Evolutionary conservation across 2,329 filamentous ascomycete species (phyloP), one percentile per base, ranked within the genome.

Genomic region (Stagonosporopsis cucurbitacearum): DNA sequence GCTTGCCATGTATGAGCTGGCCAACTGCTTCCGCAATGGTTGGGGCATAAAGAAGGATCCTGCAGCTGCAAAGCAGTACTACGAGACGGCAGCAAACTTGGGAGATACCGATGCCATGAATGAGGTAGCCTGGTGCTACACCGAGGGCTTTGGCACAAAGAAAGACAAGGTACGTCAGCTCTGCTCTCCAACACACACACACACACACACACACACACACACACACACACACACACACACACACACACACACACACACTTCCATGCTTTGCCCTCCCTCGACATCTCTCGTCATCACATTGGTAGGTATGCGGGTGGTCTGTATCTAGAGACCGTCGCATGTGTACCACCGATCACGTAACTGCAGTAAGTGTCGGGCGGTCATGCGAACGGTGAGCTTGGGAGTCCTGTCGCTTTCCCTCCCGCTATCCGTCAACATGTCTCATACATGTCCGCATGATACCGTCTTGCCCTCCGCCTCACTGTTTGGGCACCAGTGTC

Each of bases 41-140:
- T 98, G 94, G 94, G 95, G 95, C 44, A 89, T 96, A 45, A 83
- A 86, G 60, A 90, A 90, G 72, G 95, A 99, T 75, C 85, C 92
- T 32, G 83, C 91, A 48, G 95, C 95, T 42, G 95, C 95, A 45
- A 82, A 83, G 66, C 82, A 96, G 83, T 99, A 98, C 77, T 99
- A 98, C 77, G 94, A 98, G 79, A 97, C 94, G 9, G 95, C 95
- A 25, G 95, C 95, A 58, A 98, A 99, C 75, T 80, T 99, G 64
- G 95, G 95, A 58, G 95, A 99, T 76, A 91, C 91, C 40, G 95
- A 99, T 79, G 95, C 93, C 54, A 96, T 98, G 93, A 96, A 97
- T 73, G 94, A 98, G 77, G 89, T 89, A 50, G 95, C 88, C 32
- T 96, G 92, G 92, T 99, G 95, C 80, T 98, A 95, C 82, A 77